These are phyloP conservation scores for Zygosaccharomyces pseudobailii DNA, from an alignment of 1,139 yeast species.

Conservation along the genomic window DNA sequence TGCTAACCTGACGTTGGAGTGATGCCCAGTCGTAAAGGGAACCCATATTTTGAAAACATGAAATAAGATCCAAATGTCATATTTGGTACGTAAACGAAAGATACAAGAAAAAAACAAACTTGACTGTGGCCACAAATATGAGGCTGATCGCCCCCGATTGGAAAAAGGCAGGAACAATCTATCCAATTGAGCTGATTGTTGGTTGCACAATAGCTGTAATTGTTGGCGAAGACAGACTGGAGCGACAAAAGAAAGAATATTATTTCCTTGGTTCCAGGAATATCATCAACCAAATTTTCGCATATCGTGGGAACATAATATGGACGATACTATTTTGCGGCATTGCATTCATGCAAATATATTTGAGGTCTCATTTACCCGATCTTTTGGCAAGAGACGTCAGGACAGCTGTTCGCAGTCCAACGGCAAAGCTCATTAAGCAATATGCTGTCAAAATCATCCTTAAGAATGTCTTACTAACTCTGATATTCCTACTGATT, in stretches of 20 bases:
- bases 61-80: background rate
- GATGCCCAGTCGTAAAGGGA: background rate
- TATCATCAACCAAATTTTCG: slow-evolving; percentile 34
- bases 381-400: slow-evolving; percentile 16
- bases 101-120: background rate
- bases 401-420: slow-evolving; percentile 1
- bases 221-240: slow-evolving; percentile 17
- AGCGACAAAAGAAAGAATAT: slow-evolving; percentile 16
- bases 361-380: slow-evolving; percentile 8
- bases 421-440: slow-evolving; percentile 12
- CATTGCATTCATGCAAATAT: slow-evolving; percentile 17
- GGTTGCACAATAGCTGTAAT: slow-evolving; percentile 21
- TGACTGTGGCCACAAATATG: background rate
- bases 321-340: slow-evolving; percentile 30
- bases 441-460: slow-evolving; percentile 26
- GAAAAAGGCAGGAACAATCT: slow-evolving; percentile 12
- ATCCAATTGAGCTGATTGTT: slow-evolving; percentile 19
- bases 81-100: slow-evolving; percentile 4
- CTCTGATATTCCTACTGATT: slow-evolving; percentile 29
- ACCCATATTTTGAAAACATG: background rate
- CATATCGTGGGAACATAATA: slow-evolving; percentile 35
- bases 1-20: background rate
- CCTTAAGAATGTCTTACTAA: slow-evolving; percentile 25
- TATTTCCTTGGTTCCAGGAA: slow-evolving; percentile 30
- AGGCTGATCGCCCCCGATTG: slow-evolving; percentile 3